Base-by-base conservation (phyloP, 1,139 yeast species). In the Arxiozyma slooffiae region DNA sequence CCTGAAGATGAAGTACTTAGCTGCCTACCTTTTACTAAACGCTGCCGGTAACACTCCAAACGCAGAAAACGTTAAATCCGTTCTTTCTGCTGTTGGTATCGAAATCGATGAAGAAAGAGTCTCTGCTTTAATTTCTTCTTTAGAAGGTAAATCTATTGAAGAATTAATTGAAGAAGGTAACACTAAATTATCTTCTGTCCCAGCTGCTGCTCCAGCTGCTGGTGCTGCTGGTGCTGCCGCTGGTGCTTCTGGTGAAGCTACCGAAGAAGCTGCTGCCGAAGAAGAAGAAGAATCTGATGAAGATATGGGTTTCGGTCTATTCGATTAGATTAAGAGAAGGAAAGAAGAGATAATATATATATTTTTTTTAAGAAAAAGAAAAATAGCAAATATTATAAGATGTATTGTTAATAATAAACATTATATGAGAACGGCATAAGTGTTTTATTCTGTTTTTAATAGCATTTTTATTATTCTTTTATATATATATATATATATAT, bases 291-390 rank as follows among this genome's bases (percentile, higher is more conserved):
- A 71, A 70, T 72, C 77, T 60, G 89, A 82, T 71, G 84, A 78
- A 67, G 92, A 82, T 74, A 83, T 85, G 90, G 92, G 90, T 66
- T 81, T 84, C 84, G 92, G 92, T 78, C 80, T 85, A 75, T 85
- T 85, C 81, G 94, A 84, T 77, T 85, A 84, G n/a, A 30, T 11
- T 30, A 75, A 48, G 41, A 51, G 24, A 11, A n/a, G n/a, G n/a
- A 30, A 30, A 30, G 34, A 30, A 30, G 16, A 30, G 36, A 30
- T 30, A 30, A 30, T 6, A 14, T 30, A 14, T 30, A 14, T 30
- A 26, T 8, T 6, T 26, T 26, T 26, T 26, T 26, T 6, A 26
- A 4, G 34, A 8, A 26, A 7, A 26, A 26, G 11, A 26, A 6
- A 26, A 5, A 26, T n/a, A n/a, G n/a, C n/a, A n/a, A n/a, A n/a